A percentile compares a stretch with the other conserved stretches of the same genome.
Evolutionary conservation across 306 rosid species (phyloP).

Genomic region (Cucurbita pepo): DNA sequence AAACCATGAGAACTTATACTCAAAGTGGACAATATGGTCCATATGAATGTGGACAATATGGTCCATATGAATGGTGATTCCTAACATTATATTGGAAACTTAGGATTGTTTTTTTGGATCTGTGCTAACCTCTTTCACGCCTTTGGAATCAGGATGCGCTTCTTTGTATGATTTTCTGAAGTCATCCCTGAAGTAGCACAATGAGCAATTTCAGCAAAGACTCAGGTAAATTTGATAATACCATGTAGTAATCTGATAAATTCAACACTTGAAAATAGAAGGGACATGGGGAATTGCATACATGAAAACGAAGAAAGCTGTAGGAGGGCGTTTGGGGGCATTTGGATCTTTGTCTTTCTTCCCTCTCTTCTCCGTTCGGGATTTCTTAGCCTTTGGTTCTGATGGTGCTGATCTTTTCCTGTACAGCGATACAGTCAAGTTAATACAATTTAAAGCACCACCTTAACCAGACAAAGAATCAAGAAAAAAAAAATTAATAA

Average conservation of each 20-base stretch:
- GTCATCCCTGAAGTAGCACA: conserved; percentile 37
- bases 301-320: conserved; percentile 76
- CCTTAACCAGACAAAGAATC: background rate
- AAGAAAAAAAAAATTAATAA: background rate
- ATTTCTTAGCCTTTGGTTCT: conserved; percentile 45
- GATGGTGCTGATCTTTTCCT: conserved; percentile 45
- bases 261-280: no score
- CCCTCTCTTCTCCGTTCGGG: conserved; percentile 22
- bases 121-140: conserved; percentile 35
- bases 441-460: background rate
- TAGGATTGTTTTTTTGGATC: background rate
- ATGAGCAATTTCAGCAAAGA: background rate
- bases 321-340: conserved; percentile 67
- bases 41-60: no score
- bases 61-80: no score
- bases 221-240: background rate
- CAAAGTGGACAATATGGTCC: no score
- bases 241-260: background rate
- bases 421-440: background rate
- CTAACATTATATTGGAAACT: background rate
- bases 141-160: conserved; percentile 60
- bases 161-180: conserved; percentile 60
- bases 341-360: conserved; percentile 56
- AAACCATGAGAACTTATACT: no score
- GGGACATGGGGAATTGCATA: conserved; percentile 12